A percentile compares a stretch with the other conserved stretches of the same genome.
Conservation (phyloP, 1,139 yeast genomes). For the Nadsonia commutata region DNA sequence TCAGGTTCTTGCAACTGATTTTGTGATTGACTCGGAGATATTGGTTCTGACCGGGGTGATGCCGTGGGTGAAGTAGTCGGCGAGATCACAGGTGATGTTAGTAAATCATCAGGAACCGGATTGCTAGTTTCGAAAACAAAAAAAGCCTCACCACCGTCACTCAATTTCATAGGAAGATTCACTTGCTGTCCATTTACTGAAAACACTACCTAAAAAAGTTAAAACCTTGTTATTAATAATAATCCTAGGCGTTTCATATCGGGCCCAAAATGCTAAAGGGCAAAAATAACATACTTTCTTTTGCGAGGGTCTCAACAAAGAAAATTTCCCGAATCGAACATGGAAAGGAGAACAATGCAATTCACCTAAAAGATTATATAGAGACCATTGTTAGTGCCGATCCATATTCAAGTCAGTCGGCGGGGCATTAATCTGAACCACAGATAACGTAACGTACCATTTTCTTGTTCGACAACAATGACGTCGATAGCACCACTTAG, state of each 20-base stretch:
- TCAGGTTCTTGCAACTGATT: conserved; percentile 39
- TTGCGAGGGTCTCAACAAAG: conserved; percentile 86
- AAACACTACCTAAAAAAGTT: conserved; percentile 44
- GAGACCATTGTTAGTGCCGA: background rate
- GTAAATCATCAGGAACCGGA: conserved; percentile 58
- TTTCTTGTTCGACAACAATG: conserved; percentile 85
- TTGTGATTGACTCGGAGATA: conserved; percentile 2
- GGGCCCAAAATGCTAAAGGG: background rate
- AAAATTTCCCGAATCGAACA: conserved; percentile 88
- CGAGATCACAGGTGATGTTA: conserved; percentile 86
- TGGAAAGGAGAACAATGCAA: conserved; percentile 93
- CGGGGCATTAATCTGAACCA: too few species aligned
- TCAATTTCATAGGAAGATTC: conserved; percentile 85
- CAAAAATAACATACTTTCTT: conserved; percentile 36
- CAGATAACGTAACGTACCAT: conserved; percentile 26
- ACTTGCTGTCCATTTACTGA: conserved; percentile 72
- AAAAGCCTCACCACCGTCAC: conserved; percentile 97
- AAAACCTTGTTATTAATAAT: too few species aligned
- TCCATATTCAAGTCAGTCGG: too few species aligned
- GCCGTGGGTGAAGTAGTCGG: conserved; percentile 53
- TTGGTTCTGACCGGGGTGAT: conserved; percentile 20
- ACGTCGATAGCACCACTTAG: conserved; percentile 95
- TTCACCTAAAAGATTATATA: conserved; percentile 28
- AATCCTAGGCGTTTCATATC: too few species aligned
- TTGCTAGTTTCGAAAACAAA: conserved; percentile 81